Conservation (phyloP, 306 rosid species). For the Castanea crenata region DNA sequence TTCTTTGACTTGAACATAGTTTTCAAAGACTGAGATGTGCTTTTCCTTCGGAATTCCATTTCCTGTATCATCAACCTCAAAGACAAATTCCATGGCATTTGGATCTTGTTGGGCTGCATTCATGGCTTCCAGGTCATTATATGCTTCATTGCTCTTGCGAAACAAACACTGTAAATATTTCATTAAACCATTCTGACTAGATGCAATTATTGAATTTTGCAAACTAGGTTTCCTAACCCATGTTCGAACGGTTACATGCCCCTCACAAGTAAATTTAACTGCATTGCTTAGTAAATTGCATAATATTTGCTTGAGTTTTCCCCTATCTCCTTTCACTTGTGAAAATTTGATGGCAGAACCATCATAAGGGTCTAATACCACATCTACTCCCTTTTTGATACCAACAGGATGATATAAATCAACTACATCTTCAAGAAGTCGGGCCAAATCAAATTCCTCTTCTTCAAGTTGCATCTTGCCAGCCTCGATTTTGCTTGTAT, state of each 20-base stretch:
- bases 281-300: slow-evolving; percentile 77
- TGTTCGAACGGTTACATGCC: slow-evolving; percentile 60
- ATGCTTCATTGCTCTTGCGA: slow-evolving; percentile 25
- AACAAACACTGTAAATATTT: slow-evolving; percentile 32
- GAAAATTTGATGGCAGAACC: slow-evolving; percentile 50
- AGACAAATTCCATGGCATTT: slow-evolving; percentile 49
- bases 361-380: slow-evolving; percentile 66
- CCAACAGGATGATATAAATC: slow-evolving; percentile 65
- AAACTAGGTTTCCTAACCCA: slow-evolving; percentile 52
- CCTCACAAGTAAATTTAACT: slow-evolving; percentile 70
- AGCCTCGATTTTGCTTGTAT: slow-evolving; percentile 81
- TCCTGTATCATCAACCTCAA: slow-evolving; percentile 91
- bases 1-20: slow-evolving; percentile 76
- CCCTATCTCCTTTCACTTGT: slow-evolving; percentile 67
- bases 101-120: slow-evolving; percentile 31
- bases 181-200: slow-evolving; percentile 11
- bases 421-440: slow-evolving; percentile 66
- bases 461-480: slow-evolving; percentile 81
- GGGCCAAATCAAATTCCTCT: slow-evolving; percentile 62
- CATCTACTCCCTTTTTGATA: slow-evolving; percentile 61
- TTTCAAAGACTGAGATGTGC: slow-evolving; percentile 55
- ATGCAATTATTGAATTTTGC: slow-evolving; percentile 37
- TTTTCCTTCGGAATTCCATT: slow-evolving; percentile 85
- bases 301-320: slow-evolving; percentile 70
- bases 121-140: slow-evolving; percentile 25